phyloP scores from a whole-genome alignment of 2,329 filamentous ascomycete genomes.

The Phialophora macrospora region DNA sequence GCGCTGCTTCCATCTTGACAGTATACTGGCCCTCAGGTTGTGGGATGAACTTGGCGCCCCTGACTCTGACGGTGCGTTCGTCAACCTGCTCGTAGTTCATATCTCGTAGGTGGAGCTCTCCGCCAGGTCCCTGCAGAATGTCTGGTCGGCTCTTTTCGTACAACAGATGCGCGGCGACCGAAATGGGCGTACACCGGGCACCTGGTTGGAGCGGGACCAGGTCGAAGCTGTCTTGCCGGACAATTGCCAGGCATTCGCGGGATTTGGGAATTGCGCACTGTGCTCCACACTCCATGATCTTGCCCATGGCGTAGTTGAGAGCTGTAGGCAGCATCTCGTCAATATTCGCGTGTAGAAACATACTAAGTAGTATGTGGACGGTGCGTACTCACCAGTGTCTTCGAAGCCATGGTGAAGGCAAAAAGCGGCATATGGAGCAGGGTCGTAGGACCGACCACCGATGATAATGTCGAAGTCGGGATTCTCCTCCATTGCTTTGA shows the following conservation, averaged over 20 bases:
- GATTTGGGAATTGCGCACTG: constrained; percentile 57
- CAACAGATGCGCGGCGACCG: constrained; percentile 58
- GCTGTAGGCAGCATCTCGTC: constrained; percentile 37
- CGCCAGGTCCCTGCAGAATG: constrained; percentile 54
- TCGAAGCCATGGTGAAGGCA: constrained; percentile 45
- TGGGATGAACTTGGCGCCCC: constrained; percentile 47
- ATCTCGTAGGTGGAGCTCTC: constrained; percentile 49
- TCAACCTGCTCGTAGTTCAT: constrained; percentile 53
- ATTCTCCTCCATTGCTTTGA: constrained; percentile 49
- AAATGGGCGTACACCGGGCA: constrained; percentile 53
- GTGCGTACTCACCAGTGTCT: constrained; percentile 18
- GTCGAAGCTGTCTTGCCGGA: constrained; percentile 56
- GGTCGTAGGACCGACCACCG: constrained; percentile 53
- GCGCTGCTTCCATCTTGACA: constrained; percentile 57
- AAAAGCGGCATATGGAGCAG: constrained; percentile 50
- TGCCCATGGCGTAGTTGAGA: constrained; percentile 58
- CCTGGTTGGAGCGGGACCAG: constrained; percentile 49
- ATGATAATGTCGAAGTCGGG: constrained; percentile 56
- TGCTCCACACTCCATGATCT: constrained; percentile 61
- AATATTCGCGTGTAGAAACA: not conserved
- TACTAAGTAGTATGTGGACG: not conserved
- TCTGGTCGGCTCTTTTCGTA: constrained; percentile 62
- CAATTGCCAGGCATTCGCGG: constrained; percentile 49
- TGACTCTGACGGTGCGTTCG: constrained; percentile 45
- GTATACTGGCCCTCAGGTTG: constrained; percentile 47